Conservation (phyloP, 805 yeast genomes). For the Candida sakaeoensis region DNA sequence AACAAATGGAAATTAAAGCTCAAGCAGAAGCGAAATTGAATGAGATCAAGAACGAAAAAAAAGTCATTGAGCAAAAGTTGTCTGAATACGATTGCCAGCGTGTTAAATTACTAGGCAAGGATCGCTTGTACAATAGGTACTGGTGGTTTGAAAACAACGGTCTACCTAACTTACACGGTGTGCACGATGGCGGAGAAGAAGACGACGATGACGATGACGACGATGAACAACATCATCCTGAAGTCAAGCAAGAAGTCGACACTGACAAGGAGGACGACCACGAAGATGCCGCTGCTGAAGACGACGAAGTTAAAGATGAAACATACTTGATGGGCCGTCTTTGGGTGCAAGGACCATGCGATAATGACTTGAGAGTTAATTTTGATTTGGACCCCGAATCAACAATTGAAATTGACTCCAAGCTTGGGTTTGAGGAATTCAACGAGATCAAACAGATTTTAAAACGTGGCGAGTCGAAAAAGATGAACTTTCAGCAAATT, state of each 20-base stretch:
- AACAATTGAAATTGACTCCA: slow-evolving; percentile 31
- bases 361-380: slow-evolving; percentile 37
- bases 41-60: slow-evolving; percentile 45
- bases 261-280: slow-evolving; percentile 19
- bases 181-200: slow-evolving; percentile 37
- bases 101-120: slow-evolving; percentile 72
- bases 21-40: slow-evolving; percentile 39
- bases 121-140: slow-evolving; percentile 78
- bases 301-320: slow-evolving; percentile 43
- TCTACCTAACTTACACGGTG: slow-evolving; percentile 49
- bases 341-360: slow-evolving; percentile 88
- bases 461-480: slow-evolving; percentile 12
- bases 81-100: slow-evolving; percentile 75
- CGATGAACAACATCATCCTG: slow-evolving; percentile 11
- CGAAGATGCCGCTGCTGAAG: too few species aligned
- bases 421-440: slow-evolving; percentile 14
- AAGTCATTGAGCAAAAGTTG: slow-evolving; percentile 56
- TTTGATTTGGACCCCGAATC: slow-evolving; percentile 11
- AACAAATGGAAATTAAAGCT: slow-evolving; percentile 43
- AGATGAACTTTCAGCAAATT: slow-evolving; percentile 22
- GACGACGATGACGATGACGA: slow-evolving; percentile 33
- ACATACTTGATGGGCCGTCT: slow-evolving; percentile 76
- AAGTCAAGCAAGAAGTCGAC: slow-evolving; percentile 19
- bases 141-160: slow-evolving; percentile 97
- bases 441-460: slow-evolving; percentile 14